Conservation (phyloP, 2,329 filamentous ascomycete species). For the Trichoderma oligosporum region DNA sequence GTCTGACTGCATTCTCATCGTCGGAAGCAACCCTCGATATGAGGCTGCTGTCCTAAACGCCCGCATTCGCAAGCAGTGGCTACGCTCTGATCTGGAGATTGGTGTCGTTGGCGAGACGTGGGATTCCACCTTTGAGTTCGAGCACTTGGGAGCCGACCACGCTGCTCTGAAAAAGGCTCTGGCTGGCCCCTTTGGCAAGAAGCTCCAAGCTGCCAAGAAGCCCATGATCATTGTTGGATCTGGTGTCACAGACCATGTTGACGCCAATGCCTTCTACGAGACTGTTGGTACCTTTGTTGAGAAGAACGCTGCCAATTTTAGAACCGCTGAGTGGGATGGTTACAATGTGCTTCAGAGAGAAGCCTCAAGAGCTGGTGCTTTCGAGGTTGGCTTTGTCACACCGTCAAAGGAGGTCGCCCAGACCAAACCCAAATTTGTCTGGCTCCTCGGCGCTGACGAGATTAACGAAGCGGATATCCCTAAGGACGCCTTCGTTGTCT, state of each 20-base stretch:
- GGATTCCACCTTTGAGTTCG: conserved; percentile 91
- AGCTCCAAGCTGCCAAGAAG: conserved; percentile 78
- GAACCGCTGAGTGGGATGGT: conserved; percentile 88
- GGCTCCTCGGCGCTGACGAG: conserved; percentile 95
- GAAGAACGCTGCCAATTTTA: conserved; percentile 86
- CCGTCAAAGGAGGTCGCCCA: conserved; percentile 77
- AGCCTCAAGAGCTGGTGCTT: conserved; percentile 88
- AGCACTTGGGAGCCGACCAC: conserved; percentile 79
- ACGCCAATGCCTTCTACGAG: conserved; percentile 92
- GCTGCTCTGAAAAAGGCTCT: conserved; percentile 81
- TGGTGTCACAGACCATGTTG: conserved; percentile 82
- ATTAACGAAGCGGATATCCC: conserved; percentile 80
- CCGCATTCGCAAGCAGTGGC: conserved; percentile 95
- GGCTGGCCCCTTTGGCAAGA: conserved; percentile 85
- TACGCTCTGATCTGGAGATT: conserved; percentile 90
- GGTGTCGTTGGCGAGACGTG: conserved; percentile 87
- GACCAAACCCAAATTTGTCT: conserved; percentile 89
- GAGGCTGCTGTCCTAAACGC: conserved; percentile 95
- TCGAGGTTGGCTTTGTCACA: conserved; percentile 90
- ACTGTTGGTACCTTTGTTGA: conserved; percentile 85
- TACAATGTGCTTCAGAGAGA: conserved; percentile 95
- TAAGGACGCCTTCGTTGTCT: conserved; percentile 93
- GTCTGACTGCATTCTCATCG: conserved; percentile 83
- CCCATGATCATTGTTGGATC: conserved; percentile 98
- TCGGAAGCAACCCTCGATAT: conserved; percentile 92